Evolutionary conservation across 225 moss, liverwort and hornwort genomes (phyloP).

Genomic region (Antitrichia curtipendula): DNA sequence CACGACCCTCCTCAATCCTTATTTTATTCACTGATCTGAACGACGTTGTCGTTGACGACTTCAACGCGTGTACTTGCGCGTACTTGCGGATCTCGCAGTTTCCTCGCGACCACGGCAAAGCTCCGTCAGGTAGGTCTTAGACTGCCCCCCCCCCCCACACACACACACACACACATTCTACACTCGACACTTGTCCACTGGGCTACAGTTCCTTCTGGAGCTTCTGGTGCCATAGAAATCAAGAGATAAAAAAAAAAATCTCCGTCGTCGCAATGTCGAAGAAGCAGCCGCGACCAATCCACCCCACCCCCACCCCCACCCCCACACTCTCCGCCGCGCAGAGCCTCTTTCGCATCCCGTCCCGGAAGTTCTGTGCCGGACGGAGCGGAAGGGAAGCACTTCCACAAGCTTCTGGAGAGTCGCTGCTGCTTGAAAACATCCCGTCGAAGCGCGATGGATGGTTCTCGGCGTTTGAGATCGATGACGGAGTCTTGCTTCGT

Average conservation of each 20-base stretch:
- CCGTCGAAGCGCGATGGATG: not conserved
- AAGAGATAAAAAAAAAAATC: not conserved
- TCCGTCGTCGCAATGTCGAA: not conserved
- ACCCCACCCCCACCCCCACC: no score
- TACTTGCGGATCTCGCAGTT: not conserved
- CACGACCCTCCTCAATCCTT: no score
- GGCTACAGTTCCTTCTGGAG: no score
- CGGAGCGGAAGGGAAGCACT: not conserved
- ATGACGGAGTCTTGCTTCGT: no score
- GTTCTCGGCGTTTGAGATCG: not conserved
- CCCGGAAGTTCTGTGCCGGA: not conserved
- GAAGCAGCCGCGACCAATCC: not conserved
- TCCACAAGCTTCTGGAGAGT: not conserved
- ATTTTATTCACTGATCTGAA: not conserved
- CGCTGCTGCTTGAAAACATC: not conserved
- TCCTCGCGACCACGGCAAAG: not conserved
- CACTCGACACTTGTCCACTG: not conserved
- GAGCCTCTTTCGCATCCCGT: not conserved
- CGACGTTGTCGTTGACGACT: not conserved
- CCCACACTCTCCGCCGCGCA: no score
- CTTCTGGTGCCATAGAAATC: not conserved
- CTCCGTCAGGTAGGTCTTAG: not conserved
- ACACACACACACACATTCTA: no score
- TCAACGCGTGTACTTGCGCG: not conserved
- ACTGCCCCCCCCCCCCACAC: no score